Percentiles rank a stretch among this genome's conserved stretches.
Conservation (phyloP, 495 filamentous ascomycete genomes). For the Trichocladium uniseriatum region DNA sequence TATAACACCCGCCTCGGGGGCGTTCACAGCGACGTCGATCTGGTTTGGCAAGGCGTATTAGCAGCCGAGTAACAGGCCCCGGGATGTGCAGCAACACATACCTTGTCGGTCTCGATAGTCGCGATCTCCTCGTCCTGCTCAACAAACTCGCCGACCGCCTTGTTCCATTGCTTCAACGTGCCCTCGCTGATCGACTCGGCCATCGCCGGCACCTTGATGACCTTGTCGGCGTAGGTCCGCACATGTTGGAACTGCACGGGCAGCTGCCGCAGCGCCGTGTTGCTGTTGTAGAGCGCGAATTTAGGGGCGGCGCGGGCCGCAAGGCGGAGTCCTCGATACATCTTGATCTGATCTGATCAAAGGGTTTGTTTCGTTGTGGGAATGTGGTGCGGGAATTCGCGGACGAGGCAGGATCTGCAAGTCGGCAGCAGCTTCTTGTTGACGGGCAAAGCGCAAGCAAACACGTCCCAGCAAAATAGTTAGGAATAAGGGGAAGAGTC, state of each 20-base stretch:
- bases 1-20: constrained; percentile 81
- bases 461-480: background rate
- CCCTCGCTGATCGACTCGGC: constrained; percentile 98
- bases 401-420: constrained; percentile 8
- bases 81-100: constrained; percentile 27
- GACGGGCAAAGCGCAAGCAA: constrained; percentile 1
- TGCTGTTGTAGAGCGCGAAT: constrained; percentile 18
- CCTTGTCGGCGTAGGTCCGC: constrained; percentile 57
- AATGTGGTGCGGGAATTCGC: constrained; percentile 8
- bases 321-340: constrained; percentile 42
- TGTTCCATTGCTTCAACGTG: constrained; percentile 90
- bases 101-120: constrained; percentile 99
- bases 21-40: constrained; percentile 95
- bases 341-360: constrained; percentile 20
- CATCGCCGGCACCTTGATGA: constrained; percentile 95
- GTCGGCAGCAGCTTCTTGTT: background rate
- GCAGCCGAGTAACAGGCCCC: background rate
- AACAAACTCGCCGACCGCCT: constrained; percentile 91
- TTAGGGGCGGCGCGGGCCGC: constrained; percentile 38
- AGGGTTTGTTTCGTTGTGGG: constrained; percentile 4
- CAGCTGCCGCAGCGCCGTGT: constrained; percentile 35
- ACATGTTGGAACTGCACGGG: constrained; percentile 42
- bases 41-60: constrained; percentile 26
- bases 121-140: constrained; percentile 97
- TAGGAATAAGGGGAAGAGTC: background rate